Conservation (phyloP, 495 filamentous ascomycete species). For the Penicillium arizonense region DNA sequence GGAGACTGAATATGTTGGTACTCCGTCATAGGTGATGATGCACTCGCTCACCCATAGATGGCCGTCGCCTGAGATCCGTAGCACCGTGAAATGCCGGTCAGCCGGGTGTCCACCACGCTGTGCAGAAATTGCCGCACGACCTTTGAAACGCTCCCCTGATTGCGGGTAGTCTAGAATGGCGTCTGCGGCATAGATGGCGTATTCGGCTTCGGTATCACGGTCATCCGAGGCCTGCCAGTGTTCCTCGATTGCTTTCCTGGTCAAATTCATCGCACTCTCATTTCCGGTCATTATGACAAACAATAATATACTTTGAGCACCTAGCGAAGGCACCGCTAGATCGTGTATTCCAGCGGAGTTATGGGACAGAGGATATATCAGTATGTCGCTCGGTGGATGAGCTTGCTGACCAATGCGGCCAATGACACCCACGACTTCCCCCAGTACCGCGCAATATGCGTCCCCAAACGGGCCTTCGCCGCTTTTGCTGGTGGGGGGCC, state of each 20-base stretch:
- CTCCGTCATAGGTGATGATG: constrained; percentile 10
- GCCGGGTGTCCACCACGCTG: constrained; percentile 7
- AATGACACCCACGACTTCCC: too few relatives aligned
- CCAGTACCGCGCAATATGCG: too few relatives aligned
- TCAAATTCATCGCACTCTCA: constrained; percentile 1
- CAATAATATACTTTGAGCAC: too few relatives aligned
- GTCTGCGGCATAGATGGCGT: constrained; percentile 5
- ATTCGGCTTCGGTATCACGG: constrained; percentile 4
- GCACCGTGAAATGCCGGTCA: constrained; percentile 2
- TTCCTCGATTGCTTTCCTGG: constrained; percentile 6
- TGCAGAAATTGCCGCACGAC: constrained; percentile 2
- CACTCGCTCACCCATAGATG: constrained; percentile 9
- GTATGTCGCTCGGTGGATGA: too few relatives aligned
- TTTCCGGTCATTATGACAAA: neutral
- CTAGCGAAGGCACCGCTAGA: too few relatives aligned
- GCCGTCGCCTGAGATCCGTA: neutral
- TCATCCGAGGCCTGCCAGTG: constrained; percentile 6
- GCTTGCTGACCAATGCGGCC: too few relatives aligned
- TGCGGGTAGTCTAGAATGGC: constrained; percentile 6
- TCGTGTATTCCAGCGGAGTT: too few relatives aligned
- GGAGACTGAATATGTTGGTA: constrained; percentile 7
- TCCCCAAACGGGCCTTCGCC: too few relatives aligned
- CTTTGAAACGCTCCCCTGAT: constrained; percentile 9
- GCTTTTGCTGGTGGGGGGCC: too few relatives aligned
- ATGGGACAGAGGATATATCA: too few relatives aligned